Base-by-base conservation (phyloP, 2,329 filamentous ascomycete genomes). In the Sarocladiaceae sp. region DNA sequence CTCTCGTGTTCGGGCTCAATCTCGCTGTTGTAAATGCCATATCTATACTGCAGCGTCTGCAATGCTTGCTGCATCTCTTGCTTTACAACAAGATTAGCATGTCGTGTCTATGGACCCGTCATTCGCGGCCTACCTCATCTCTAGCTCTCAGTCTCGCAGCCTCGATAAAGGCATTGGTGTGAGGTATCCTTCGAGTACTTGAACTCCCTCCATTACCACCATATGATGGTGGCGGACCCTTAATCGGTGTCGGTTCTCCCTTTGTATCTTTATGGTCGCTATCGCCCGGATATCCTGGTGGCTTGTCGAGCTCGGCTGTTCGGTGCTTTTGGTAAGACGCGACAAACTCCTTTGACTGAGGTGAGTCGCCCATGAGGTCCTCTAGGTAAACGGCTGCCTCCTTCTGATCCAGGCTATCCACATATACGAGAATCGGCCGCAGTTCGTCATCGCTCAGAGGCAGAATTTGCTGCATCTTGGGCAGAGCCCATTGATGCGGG, bases 1-100 rank as follows among this genome's bases (percentile, higher is more conserved):
- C 61, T 59, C 8, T 75, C 71, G 54, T 75, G 72, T 51, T 75
- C 72, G 10, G 73, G 73, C 55, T 75, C 73, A 37, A 76, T 69
- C 48, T 76, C 73, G 47, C 60, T 63, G 55, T 76, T 76, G 60
- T 70, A 76, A 37, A 76, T 73, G 12, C 57, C 51, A 57, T 68
- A 68, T 29, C 61, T 52, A 12, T 60, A 60, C 52, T 75, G 73
- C 3, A 75, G 55, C n/a, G 44, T 62, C 52, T 72, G 71, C 3
- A 75, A 60, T 18, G 58, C 35, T 40, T 70, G 66, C 52, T 74
- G 71, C 69, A 76, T 74, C 29, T 71, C 60, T 65, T 73, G 69
- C 67, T 72, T 12, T 17, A 5, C 11, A 17, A 13, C 17, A 28
- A 33, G 28, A n/a, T 48, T 22, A 48, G 44, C 18, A 44, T 26